phyloP scores from a whole-genome alignment of 768 basidiomycete species.

The Rhodotorula graminis region DNA sequence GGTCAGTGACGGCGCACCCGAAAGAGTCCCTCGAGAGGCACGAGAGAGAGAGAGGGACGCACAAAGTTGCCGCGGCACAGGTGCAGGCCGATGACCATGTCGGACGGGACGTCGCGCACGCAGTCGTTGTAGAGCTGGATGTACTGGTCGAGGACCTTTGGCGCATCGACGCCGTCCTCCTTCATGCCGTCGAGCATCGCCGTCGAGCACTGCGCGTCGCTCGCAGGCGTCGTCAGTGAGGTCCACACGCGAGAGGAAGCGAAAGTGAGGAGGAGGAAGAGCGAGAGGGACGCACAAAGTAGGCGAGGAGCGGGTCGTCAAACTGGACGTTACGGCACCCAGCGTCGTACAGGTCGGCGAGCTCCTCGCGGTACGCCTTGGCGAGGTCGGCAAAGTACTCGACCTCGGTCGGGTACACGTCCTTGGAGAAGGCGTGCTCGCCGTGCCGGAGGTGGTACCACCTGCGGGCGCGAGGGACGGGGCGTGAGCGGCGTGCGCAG shows the following conservation, averaged over 20 bases:
- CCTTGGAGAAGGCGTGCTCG: slow-evolving; percentile 44
- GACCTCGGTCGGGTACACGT: slow-evolving; percentile 61
- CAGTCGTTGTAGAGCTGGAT: slow-evolving; percentile 57
- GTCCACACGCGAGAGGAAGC: too few relatives aligned
- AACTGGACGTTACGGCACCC: slow-evolving; percentile 53
- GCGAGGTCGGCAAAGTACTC: slow-evolving; percentile 56
- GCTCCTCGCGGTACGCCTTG: slow-evolving; percentile 52
- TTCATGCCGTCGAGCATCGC: slow-evolving; percentile 58
- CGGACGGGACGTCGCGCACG: slow-evolving; percentile 36
- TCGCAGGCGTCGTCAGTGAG: slow-evolving; percentile 44
- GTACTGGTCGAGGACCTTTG: slow-evolving; percentile 61
- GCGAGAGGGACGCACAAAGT: slow-evolving; percentile 60
- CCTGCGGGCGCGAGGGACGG: background rate
- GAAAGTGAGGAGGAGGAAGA: slow-evolving; percentile 49
- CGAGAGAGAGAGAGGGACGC: background rate
- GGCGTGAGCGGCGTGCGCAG: background rate
- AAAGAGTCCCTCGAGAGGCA: too few relatives aligned
- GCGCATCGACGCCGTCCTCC: slow-evolving; percentile 59
- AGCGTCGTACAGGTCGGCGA: slow-evolving; percentile 51
- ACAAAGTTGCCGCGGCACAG: slow-evolving; percentile 41
- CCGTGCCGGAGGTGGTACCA: slow-evolving; percentile 44
- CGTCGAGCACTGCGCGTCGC: slow-evolving; percentile 54
- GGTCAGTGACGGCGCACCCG: too few relatives aligned
- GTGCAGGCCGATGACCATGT: slow-evolving; percentile 44
- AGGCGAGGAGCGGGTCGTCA: slow-evolving; percentile 55